phyloP scores from a whole-genome alignment of 164 flowering plant species.

The Liriodendron chinense region DNA sequence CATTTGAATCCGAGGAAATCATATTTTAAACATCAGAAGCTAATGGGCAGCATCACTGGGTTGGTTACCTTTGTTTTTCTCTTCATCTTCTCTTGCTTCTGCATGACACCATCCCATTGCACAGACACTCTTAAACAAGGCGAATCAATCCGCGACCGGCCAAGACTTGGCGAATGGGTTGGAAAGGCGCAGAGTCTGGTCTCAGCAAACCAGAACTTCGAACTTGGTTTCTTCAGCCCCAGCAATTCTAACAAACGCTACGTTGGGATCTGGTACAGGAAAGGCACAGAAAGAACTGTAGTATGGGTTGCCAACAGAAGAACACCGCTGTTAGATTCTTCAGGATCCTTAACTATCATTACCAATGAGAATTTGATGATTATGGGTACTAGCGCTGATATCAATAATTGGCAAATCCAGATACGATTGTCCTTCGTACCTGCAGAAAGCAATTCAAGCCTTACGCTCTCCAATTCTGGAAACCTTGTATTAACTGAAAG shows the following conservation, averaged over 20 bases:
- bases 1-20: too few relatives aligned
- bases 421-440: neutral
- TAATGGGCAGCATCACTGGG: too few relatives aligned
- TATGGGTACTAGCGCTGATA: neutral
- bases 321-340: neutral
- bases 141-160: neutral
- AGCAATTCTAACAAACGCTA: neutral
- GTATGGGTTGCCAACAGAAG: constrained; percentile 10
- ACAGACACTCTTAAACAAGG: neutral
- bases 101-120: too few relatives aligned
- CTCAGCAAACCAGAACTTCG: constrained; percentile 1
- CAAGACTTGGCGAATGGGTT: neutral
- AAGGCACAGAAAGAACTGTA: neutral
- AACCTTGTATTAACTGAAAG: neutral
- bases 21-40: too few relatives aligned
- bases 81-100: too few relatives aligned
- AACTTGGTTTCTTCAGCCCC: constrained; percentile 10
- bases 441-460: too few relatives aligned
- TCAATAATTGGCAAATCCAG: constrained; percentile 7
- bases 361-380: neutral
- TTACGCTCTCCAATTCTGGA: neutral
- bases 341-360: neutral
- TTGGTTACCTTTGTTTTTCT: too few relatives aligned
- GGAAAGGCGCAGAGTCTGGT: neutral
- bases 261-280: constrained; percentile 10